Base-by-base conservation (phyloP, 2,329 filamentous ascomycete species). In the Aureobasidium sp. region DNA sequence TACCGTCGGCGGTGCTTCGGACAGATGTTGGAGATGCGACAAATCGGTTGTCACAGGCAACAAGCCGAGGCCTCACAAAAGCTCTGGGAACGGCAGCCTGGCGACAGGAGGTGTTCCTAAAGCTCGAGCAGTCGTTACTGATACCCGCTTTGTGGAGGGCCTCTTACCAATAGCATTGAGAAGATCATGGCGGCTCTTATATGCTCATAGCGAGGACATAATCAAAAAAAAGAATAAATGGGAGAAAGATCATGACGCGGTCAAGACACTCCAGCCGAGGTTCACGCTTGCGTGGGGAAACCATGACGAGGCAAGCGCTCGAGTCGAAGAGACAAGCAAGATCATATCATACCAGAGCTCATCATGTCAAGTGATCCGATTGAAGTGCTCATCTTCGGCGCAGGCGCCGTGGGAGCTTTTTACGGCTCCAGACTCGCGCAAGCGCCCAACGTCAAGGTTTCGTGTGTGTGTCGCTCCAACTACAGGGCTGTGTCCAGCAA, bases 391-490 rank as follows among this genome's bases (percentile, higher is more conserved):
- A 86, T 89, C 67, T 82, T 89, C 63, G 87, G 87, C 70, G 87
- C 86, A 26, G 87, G 87, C 66, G 87, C 87, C 64, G 85, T 90
- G 46, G 87, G 87, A 61, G 87, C 85, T 61, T 89, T 89, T 76
- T 89, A 89, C 69, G 87, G 85, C 51, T 88, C 86, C 7, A 79
- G 87, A 26, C 79, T 89, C 17, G 85, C 88, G 67, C 59, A 53
- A 41, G 67, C 66, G 10, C 67, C 69, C 1, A 79, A 82, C 61
- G 76, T 86, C 44, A 77, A 82, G 63, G 84, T 88, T 55, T 90
- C 87, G 5, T 83, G 89, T 48, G 84, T 89, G 60, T 89, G 87
- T 66, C 83, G 88, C 53, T 90, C 87, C 44, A 91, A 91, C 76
- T 90, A 88, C 77, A 73, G 78, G 27, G 82, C 82, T 37, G 85